Base-by-base conservation (phyloP, 139 green algal genomes). In the Gonium pectorale region DNA sequence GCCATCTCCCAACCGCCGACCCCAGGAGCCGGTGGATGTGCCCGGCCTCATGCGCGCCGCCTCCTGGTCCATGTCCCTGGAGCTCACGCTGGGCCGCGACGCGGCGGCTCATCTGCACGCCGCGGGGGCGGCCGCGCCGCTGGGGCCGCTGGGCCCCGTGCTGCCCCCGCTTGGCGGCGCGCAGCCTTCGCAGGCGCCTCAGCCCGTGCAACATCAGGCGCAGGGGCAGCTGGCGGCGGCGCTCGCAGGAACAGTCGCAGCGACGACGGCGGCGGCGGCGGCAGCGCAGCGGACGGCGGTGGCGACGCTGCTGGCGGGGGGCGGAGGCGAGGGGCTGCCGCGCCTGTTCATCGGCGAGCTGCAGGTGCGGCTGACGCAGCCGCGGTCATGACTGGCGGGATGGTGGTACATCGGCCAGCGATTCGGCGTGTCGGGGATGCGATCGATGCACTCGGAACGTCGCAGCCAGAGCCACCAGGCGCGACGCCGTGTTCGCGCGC, bases 21-120 rank as follows among this genome's bases (percentile, higher is more conserved):
- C 80, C 8, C 92, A 96, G 80, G 86, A 78, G 17, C 86, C 91
- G 0, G 79, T 96, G 21, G 81, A 92, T 52, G 73, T 91, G 15
- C 88, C 83, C 11, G 64, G 67, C 43, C 29, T 89, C 35, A 82
- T 92, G 86, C 68, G 72, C 43, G 54, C 79, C 56, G 77, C 86
- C 33, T 80, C 81, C 46, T 90, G 81, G 81, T 46, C 35, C 15
- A 38, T 92, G 37, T 78, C 63, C 21, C 83, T 92, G 27, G 88
- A 92, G 37, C 67, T 90, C 24, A 37, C 62, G 3, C 67, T 92
- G 22, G 68, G 66, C 15, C 60, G 66, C 31, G 88, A 89, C 78
- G 52, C 43, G 22, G 85, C 60, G 8, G 35, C 67, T 31, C 49
- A 68, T 41, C 59, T 74, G 29, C n/a, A n/a, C n/a, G n/a, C n/a